Base-by-base conservation (phyloP, 805 yeast species). In the Isabelozyma heimii region DNA sequence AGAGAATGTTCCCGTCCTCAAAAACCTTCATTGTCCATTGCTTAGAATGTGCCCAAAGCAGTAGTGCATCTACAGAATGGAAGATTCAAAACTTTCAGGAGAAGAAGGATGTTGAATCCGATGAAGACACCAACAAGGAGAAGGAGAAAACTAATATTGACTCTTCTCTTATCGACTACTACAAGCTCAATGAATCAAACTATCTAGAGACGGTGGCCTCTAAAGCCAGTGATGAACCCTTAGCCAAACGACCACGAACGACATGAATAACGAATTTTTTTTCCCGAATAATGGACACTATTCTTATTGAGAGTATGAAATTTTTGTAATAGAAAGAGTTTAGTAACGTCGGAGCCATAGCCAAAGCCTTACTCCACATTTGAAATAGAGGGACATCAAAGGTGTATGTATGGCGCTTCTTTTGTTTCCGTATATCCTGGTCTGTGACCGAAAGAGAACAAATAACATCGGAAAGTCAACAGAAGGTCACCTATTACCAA, bases 21-120 rank as follows among this genome's bases (percentile, higher is more conserved):
- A 82, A 81, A 51, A 66, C 66, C 2, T 87, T 87, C 60, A 72
- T 87, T 28, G 83, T 77, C 39, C 92, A 87, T 61, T 83, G 87
- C 51, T 73, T 73, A 26, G 80, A 75, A 14, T 87, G 92, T 64
- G 85, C 91, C 12, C 59, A 60, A 43, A 58, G 24, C 24, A 20
- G 46, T 30, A 50, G 53, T 42, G 49, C 51, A 5, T 61, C 63
- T 9, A 53, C 59, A 4, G 61, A 63, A 49, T 62, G 66, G 65
- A 60, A 56, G 38, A 38, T 28, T 15, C 35, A 30, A 10, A 30
- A 1, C 35, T 30, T 30, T 3, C 35, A 30, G 5, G 35, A 30
- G 35, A 30, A 30, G n/a, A 30, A 30, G 35, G 35, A 30, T 30
- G 10, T 13, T 4, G 35, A 30, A 30, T 30, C 35, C 8, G 35